Conservation (phyloP, 2,329 filamentous ascomycete species). For the Exophiala lecanii-corni region DNA sequence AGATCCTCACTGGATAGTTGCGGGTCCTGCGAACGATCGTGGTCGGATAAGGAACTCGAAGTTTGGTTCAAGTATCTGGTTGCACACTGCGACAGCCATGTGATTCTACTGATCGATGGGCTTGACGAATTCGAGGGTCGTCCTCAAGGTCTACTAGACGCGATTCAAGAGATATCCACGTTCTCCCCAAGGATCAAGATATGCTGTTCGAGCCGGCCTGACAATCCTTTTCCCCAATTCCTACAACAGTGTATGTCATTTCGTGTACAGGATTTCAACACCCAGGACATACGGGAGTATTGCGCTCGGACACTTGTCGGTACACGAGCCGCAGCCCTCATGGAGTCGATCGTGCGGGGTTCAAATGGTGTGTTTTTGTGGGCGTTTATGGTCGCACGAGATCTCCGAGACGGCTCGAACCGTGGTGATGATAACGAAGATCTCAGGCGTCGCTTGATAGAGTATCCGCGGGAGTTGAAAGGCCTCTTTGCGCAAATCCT, state of each 20-base stretch:
- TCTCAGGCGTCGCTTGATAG: conserved; percentile 2
- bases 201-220: conserved; percentile 13
- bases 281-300: conserved; percentile 2
- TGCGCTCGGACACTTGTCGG: conserved; percentile 1
- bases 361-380: conserved; percentile 13
- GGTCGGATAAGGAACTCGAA: conserved; percentile 9
- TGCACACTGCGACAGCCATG: background rate
- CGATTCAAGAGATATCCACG: background rate
- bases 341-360: background rate
- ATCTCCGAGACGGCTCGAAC: conserved; percentile 1
- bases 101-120: conserved; percentile 9
- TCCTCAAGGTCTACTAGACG: background rate
- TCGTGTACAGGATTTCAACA: conserved; percentile 10
- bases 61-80: conserved; percentile 7
- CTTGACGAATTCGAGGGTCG: conserved; percentile 8
- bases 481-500: conserved; percentile 6
- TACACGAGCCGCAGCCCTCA: conserved; percentile 1
- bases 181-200: conserved; percentile 7
- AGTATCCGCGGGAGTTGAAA: conserved; percentile 8
- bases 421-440: conserved; percentile 8
- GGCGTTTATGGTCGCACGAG: conserved; percentile 6
- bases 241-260: conserved; percentile 1
- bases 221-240: conserved; percentile 1
- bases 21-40: conserved; percentile 5
- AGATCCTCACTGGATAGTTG: conserved; percentile 3